Conservation (phyloP, 2,329 filamentous ascomycete species). For the Alternaria triticimaculans region DNA sequence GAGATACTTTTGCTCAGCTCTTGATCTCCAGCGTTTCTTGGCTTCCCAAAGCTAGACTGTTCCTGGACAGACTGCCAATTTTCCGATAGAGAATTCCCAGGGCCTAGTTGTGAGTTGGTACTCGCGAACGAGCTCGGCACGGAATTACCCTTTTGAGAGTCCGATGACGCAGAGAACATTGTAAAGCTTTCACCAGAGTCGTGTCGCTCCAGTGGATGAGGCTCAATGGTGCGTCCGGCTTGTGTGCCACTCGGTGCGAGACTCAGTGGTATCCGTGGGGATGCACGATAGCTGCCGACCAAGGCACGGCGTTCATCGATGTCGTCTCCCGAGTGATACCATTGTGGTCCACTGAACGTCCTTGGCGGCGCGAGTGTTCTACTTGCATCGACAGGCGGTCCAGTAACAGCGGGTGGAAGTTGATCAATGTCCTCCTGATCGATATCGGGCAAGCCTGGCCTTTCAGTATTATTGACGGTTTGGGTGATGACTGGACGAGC, state of each 20-base stretch:
- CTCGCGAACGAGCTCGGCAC: slow-evolving; percentile 59
- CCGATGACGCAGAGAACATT: slow-evolving; percentile 69
- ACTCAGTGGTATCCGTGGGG: slow-evolving; percentile 58
- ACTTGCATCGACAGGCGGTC: slow-evolving; percentile 24
- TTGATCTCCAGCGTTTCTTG: slow-evolving; percentile 14
- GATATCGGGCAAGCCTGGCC: slow-evolving; percentile 40
- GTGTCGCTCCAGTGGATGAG: slow-evolving; percentile 55
- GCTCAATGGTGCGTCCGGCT: slow-evolving; percentile 43
- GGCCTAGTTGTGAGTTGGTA: slow-evolving; percentile 33
- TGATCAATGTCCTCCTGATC: slow-evolving; percentile 46
- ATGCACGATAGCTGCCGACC: slow-evolving; percentile 56
- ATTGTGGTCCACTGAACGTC: slow-evolving; percentile 39
- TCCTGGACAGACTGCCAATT: slow-evolving; percentile 33
- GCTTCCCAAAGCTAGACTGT: slow-evolving; percentile 45
- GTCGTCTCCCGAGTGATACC: slow-evolving; percentile 43
- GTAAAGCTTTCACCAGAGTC: slow-evolving; percentile 68
- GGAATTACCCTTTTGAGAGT: slow-evolving; percentile 61
- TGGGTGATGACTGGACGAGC: slow-evolving; percentile 51
- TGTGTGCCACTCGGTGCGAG: slow-evolving; percentile 53
- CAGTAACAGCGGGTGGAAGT: slow-evolving; percentile 45
- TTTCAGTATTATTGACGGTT: slow-evolving; percentile 6
- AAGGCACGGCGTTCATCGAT: slow-evolving; percentile 48
- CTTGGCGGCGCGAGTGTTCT: slow-evolving; percentile 15
- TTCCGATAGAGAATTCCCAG: slow-evolving; percentile 35
- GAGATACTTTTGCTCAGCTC: slow-evolving; percentile 29